These are phyloP conservation scores for Rutstroemia sp. DNA, from an alignment of 2,329 filamentous ascomycete genomes.

Conservation along the genomic window DNA sequence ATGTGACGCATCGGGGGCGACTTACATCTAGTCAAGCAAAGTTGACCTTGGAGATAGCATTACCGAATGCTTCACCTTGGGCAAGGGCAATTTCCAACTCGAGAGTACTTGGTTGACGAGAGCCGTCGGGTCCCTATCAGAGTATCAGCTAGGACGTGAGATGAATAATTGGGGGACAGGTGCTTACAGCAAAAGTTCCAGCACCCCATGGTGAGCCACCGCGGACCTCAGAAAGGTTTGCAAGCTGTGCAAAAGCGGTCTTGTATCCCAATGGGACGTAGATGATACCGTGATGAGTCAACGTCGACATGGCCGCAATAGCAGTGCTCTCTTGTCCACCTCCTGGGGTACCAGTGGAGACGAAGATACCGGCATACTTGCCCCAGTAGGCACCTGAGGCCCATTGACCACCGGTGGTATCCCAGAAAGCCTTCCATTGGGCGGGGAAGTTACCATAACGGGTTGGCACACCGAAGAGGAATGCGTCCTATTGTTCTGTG, in stretches of 20 bases:
- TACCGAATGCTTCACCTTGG: conserved; percentile 83
- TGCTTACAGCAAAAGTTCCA: conserved; percentile 71
- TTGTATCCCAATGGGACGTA: conserved; percentile 95
- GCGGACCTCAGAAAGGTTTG: conserved; percentile 70
- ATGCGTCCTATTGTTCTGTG: conserved; percentile 50
- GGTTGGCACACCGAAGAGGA: conserved; percentile 92
- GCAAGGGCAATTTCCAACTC: conserved; percentile 74
- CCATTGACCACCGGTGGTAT: conserved; percentile 85
- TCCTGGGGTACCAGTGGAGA: conserved; percentile 75
- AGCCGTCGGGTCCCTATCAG: conserved; percentile 58
- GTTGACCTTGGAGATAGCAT: conserved; percentile 63
- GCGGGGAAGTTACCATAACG: conserved; percentile 95
- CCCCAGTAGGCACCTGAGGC: conserved; percentile 66
- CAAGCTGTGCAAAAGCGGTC: conserved; percentile 62
- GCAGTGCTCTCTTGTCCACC: conserved; percentile 92
- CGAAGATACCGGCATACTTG: conserved; percentile 87
- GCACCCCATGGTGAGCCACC: conserved; percentile 91
- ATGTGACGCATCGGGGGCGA: background rate
- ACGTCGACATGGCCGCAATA: conserved; percentile 72
- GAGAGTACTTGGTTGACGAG: conserved; percentile 65
- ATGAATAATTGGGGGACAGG: background rate
- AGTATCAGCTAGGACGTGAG: conserved; percentile 11
- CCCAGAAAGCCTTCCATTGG: conserved; percentile 88
- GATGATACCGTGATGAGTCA: conserved; percentile 90
- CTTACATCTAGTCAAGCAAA: conserved; percentile 67